Base-by-base conservation (phyloP, 2,329 filamentous ascomycete species). In the Remersonia thermophila region DNA sequence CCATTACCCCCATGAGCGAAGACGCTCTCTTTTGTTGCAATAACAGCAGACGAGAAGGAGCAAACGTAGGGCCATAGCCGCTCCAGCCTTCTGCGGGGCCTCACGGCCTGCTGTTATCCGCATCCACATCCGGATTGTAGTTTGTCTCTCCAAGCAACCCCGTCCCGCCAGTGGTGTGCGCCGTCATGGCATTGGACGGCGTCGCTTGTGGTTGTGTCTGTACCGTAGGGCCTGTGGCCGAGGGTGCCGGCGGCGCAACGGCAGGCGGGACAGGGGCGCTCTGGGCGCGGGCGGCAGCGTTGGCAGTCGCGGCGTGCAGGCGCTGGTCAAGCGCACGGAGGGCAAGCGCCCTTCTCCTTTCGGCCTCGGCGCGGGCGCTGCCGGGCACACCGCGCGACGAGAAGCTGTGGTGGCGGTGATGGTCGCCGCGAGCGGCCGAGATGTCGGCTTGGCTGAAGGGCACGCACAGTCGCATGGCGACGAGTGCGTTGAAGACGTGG, bases 261-360 rank as follows among this genome's bases (percentile, higher is more conserved):
- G 62, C 30, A 35, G 47, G 42, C 15, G 59, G 58, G n/a, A 61
- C 56, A 3, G 66, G 67, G 30, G 58, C 55, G 39, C 52, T 55
- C 10, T 56, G 53, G 5, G 55, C 47, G 40, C 60, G 58, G 29
- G 66, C 53, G 18, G 63, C 55, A 32, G 69, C 61, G 40, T 59
- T 69, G 25, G 66, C 67, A 12, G 82, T 80, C 3, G 86, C 85
- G n/a, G 84, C 82, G 57, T 91, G 83, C 35, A 98, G 65, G 45
- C 91, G 72, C 61, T 96, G 86, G 57, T 98, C 91, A 37, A 98
- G 63, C 3, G 87, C 89, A 55, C 89, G 89, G 38, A 98, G 67
- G 1, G 91, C 91, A 46, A 98, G 63, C 1, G 87, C 87, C 47
- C 91, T 73, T 55, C 91, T 74, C 47, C 91, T 68, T 64, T 96